Percentiles rank a stretch among this genome's conserved stretches.
Evolutionary conservation across 495 filamentous ascomycete species (phyloP).

Genomic region (Astrothelium subdiscretum): DNA sequence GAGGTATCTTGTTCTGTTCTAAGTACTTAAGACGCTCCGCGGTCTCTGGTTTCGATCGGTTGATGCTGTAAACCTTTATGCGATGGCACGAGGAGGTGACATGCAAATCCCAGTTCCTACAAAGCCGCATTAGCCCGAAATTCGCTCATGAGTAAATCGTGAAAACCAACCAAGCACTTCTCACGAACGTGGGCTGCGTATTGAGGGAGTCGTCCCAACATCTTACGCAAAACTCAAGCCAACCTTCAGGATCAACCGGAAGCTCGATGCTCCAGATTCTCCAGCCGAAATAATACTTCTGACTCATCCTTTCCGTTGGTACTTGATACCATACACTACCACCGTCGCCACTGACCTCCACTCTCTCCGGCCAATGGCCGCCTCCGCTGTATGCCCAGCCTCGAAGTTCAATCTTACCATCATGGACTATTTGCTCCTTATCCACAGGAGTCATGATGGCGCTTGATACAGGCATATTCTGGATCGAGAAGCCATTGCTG

Average conservation of each 20-base stretch:
- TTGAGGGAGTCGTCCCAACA: constrained; percentile 50
- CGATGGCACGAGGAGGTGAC: constrained; percentile 55
- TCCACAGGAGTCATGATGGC: constrained; percentile 41
- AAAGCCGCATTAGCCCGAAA: neutral
- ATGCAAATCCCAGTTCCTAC: constrained; percentile 50
- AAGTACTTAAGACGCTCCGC: constrained; percentile 37
- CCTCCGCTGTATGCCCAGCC: constrained; percentile 51
- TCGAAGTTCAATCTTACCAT: constrained; percentile 37
- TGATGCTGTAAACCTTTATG: constrained; percentile 53
- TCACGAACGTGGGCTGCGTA: constrained; percentile 38
- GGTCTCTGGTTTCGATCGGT: constrained; percentile 39
- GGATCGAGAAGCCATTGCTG: constrained; percentile 40
- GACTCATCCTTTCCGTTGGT: constrained; percentile 37
- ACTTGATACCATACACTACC: constrained; percentile 48
- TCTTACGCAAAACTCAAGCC: constrained; percentile 44
- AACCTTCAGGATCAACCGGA: constrained; percentile 47
- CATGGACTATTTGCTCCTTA: constrained; percentile 33
- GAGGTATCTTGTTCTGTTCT: constrained; percentile 32
- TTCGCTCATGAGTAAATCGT: neutral
- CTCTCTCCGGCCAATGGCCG: constrained; percentile 44
- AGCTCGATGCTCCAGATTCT: constrained; percentile 41
- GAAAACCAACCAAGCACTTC: constrained; percentile 22
- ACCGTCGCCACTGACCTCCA: constrained; percentile 45
- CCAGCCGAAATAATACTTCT: constrained; percentile 46
- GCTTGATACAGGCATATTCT: constrained; percentile 49